A percentile compares a stretch with the other conserved stretches of the same genome.
phyloP scores from a whole-genome alignment of 2,329 filamentous ascomycete genomes.

The Fusarium albosuccineum region DNA sequence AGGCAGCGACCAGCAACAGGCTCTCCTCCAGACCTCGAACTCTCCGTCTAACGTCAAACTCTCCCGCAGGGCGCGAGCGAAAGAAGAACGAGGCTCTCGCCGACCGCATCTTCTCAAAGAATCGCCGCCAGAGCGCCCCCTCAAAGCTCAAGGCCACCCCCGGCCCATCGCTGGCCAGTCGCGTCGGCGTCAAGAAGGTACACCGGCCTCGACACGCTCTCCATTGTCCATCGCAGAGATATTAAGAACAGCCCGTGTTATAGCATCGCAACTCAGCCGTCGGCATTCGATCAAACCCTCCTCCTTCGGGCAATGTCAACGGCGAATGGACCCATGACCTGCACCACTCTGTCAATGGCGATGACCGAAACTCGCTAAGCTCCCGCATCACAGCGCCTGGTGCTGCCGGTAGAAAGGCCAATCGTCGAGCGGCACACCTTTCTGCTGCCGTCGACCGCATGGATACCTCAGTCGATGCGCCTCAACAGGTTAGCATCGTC shows the following conservation, averaged over 20 bases:
- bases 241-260: slow-evolving; percentile 25
- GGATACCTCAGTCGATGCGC: slow-evolving; percentile 50
- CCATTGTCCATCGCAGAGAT: slow-evolving; percentile 15
- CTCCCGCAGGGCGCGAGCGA: slow-evolving; percentile 69
- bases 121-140: slow-evolving; percentile 70
- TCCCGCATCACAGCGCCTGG: slow-evolving; percentile 61
- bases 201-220: slow-evolving; percentile 18
- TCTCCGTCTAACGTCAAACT: slow-evolving; percentile 9
- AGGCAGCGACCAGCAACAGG: slow-evolving; percentile 24
- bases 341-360: slow-evolving; percentile 61
- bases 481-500: slow-evolving; percentile 54
- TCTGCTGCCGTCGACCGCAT: slow-evolving; percentile 60
- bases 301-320: slow-evolving; percentile 68
- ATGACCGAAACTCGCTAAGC: slow-evolving; percentile 57
- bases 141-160: slow-evolving; percentile 59
- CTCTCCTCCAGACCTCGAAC: neutral
- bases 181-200: slow-evolving; percentile 81
- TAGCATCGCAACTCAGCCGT: slow-evolving; percentile 43
- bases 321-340: slow-evolving; percentile 80
- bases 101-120: slow-evolving; percentile 75
- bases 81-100: slow-evolving; percentile 81
- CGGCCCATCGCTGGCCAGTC: slow-evolving; percentile 74
- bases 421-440: slow-evolving; percentile 54
- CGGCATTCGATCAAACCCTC: slow-evolving; percentile 35
- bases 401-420: slow-evolving; percentile 31